phyloP scores from a whole-genome alignment of 768 basidiomycete species.

The Sporobolomyces phaffii region DNA sequence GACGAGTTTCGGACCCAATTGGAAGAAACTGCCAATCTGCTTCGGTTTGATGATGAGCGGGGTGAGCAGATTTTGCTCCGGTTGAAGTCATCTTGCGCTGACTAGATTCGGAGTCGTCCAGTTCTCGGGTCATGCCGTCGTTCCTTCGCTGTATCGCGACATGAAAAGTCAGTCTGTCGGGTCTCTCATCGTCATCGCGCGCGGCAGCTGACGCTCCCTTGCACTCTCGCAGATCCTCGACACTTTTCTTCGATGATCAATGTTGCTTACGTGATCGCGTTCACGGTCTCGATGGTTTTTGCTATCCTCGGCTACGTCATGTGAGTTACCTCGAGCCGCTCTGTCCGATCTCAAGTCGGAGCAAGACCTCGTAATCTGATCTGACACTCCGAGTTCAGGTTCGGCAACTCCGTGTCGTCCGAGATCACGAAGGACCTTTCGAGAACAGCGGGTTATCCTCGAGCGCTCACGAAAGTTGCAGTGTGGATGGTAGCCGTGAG shows the following conservation, averaged over 20 bases:
- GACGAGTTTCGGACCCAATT: conserved; percentile 59
- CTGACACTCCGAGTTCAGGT: conserved; percentile 17
- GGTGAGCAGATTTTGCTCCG: conserved; percentile 56
- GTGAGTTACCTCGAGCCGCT: conserved; percentile 59
- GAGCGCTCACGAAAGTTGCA: conserved; percentile 62
- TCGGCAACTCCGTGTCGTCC: conserved; percentile 37
- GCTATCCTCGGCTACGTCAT: conserved; percentile 82
- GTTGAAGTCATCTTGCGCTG: no score
- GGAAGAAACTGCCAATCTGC: conserved; percentile 63
- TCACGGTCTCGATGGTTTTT: conserved; percentile 57
- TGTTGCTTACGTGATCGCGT: conserved; percentile 58
- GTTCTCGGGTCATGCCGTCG: conserved; percentile 87
- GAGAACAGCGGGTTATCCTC: conserved; percentile 64
- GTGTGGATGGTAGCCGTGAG: conserved; percentile 72
- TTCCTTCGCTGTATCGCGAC: conserved; percentile 81
- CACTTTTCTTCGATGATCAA: conserved; percentile 77
- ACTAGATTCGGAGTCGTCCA: no score
- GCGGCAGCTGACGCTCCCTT: neutral
- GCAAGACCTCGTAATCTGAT: conserved; percentile 11
- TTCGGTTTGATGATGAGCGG: conserved; percentile 91
- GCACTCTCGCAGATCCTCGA: conserved; percentile 55
- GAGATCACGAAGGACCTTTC: conserved; percentile 76
- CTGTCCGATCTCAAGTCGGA: conserved; percentile 1
- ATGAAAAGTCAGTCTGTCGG: conserved; percentile 56
- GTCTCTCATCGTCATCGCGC: no score